These are phyloP conservation scores for Aspergillus caelatus DNA, from an alignment of 2,329 filamentous ascomycete genomes.

Conservation along the genomic window DNA sequence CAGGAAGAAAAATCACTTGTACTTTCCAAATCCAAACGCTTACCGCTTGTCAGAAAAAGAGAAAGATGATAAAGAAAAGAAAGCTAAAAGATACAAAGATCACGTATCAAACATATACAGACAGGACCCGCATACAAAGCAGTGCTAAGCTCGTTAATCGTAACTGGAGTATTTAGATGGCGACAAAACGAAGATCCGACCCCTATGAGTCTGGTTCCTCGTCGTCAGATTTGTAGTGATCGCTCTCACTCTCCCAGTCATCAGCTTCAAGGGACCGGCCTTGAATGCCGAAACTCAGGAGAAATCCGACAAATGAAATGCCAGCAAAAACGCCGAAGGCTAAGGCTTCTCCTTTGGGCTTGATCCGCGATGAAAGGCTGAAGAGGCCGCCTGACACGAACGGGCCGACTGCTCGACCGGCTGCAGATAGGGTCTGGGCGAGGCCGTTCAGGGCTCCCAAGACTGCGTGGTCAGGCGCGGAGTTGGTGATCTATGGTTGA, in stretches of 20 bases:
- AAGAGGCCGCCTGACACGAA: constrained; percentile 88
- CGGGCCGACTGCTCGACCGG: constrained; percentile 83
- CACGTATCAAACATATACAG: neutral
- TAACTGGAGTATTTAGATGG: neutral
- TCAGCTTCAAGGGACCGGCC: constrained; percentile 63
- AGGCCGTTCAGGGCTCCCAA: constrained; percentile 90
- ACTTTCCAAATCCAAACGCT: neutral
- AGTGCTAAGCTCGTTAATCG: neutral
- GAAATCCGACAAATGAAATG: constrained; percentile 77
- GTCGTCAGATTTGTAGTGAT: constrained; percentile 50
- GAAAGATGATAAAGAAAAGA: neutral
- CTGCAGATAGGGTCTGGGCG: constrained; percentile 89
- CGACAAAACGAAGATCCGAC: neutral
- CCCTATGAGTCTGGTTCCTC: constrained; percentile 34
- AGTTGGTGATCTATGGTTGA: constrained; percentile 78
- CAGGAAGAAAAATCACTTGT: neutral
- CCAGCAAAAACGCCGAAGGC: constrained; percentile 88
- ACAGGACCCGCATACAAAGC: neutral
- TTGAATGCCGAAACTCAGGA: constrained; percentile 76
- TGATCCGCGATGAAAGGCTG: constrained; percentile 71
- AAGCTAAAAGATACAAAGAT: neutral
- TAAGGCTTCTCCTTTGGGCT: constrained; percentile 79
- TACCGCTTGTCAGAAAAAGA: neutral
- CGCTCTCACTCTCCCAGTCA: constrained; percentile 51
- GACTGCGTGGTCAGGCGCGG: constrained; percentile 79